These are phyloP conservation scores for Cystobasidiaceae sp. DNA, from an alignment of 1,284 basidiomycete species.

Conservation along the genomic window DNA sequence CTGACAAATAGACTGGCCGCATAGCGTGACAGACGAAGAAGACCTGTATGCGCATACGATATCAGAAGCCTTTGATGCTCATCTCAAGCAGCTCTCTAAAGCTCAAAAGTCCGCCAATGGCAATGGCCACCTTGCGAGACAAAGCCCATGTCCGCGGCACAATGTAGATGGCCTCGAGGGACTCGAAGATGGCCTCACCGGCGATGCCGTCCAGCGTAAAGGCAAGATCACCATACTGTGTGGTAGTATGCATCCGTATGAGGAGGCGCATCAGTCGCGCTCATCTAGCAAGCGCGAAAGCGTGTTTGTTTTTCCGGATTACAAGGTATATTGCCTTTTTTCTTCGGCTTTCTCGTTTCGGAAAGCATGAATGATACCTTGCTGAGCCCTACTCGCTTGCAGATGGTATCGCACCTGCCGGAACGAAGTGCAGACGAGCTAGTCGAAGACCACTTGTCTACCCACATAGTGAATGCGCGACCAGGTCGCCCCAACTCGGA, in stretches of 20 bases:
- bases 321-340: constrained; percentile 54
- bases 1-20: constrained; percentile 61
- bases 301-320: constrained; percentile 84
- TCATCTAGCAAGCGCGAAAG: constrained; percentile 59
- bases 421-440: constrained; percentile 57
- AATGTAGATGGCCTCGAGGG: constrained; percentile 34
- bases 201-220: constrained; percentile 37
- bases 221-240: constrained; percentile 35
- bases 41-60: constrained; percentile 65
- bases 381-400: constrained; percentile 64
- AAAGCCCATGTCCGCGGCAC: constrained; percentile 31
- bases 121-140: too few relatives aligned
- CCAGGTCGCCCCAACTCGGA: constrained; percentile 27
- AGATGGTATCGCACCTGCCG: constrained; percentile 68
- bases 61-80: constrained; percentile 15
- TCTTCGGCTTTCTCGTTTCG: constrained; percentile 27
- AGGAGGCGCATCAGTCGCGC: constrained; percentile 44
- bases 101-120: neutral
- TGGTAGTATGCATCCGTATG: constrained; percentile 16
- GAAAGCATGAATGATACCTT: neutral
- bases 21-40: constrained; percentile 63
- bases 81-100: neutral
- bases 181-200: constrained; percentile 14
- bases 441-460: constrained; percentile 9
- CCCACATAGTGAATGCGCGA: constrained; percentile 38